phyloP scores from a whole-genome alignment of 148 eudicot species.

The Camellia japonica region DNA sequence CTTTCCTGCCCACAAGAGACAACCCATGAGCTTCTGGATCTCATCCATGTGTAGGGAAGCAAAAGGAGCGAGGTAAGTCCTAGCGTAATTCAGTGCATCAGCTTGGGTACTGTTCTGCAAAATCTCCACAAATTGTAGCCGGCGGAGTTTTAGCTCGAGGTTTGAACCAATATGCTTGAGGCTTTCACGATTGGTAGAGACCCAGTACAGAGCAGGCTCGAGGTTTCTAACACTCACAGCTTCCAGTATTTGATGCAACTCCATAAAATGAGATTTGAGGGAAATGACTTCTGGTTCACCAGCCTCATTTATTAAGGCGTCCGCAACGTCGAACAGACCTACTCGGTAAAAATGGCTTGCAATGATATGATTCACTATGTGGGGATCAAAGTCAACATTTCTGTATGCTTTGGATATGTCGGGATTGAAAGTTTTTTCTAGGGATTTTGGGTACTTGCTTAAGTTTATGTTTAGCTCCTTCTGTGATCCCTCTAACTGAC shows the following conservation, averaged over 20 bases:
- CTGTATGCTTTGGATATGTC: slow-evolving; percentile 46
- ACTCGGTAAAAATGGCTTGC: slow-evolving; percentile 43
- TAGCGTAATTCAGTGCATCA: slow-evolving; percentile 45
- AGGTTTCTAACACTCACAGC: slow-evolving; percentile 39
- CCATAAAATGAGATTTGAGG: slow-evolving; percentile 32
- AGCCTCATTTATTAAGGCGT: slow-evolving; percentile 46
- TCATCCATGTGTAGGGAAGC: slow-evolving; percentile 40
- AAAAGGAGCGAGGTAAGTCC: slow-evolving; percentile 41
- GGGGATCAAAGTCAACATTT: slow-evolving; percentile 44
- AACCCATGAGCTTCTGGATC: slow-evolving; percentile 49
- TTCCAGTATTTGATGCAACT: slow-evolving; percentile 45
- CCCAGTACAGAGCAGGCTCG: slow-evolving; percentile 53
- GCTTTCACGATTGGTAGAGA: slow-evolving; percentile 37
- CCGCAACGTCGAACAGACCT: slow-evolving; percentile 50
- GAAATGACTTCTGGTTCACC: slow-evolving; percentile 34
- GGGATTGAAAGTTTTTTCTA: slow-evolving; percentile 42
- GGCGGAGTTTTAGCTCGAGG: slow-evolving; percentile 43
- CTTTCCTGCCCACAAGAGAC: slow-evolving; percentile 51
- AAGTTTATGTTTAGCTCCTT: slow-evolving; percentile 42
- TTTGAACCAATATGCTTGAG: slow-evolving; percentile 37
- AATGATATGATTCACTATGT: slow-evolving; percentile 42
- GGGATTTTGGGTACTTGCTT: slow-evolving; percentile 36
- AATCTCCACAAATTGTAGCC: slow-evolving; percentile 40
- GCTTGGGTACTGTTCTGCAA: slow-evolving; percentile 28
- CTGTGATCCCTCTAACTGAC: slow-evolving; percentile 36